Conservation (phyloP, 768 basidiomycete species). For the Kwoniella shandongensis region DNA sequence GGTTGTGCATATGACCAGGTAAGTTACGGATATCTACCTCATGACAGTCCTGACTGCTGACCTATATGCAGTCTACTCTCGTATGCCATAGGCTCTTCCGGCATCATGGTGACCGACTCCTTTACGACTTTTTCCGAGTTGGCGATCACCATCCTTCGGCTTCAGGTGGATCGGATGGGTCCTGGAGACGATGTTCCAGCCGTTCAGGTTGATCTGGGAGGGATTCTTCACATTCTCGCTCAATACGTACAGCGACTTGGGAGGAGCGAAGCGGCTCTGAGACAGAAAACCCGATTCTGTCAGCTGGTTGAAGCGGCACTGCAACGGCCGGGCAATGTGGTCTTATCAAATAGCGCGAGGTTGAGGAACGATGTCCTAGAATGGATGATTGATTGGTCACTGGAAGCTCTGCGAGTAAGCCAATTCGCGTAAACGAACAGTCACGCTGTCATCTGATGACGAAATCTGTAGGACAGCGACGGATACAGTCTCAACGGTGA, state of each 20-base stretch:
- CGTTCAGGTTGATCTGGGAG: constrained; percentile 57
- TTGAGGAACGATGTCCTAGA: constrained; percentile 73
- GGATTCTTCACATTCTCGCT: constrained; percentile 59
- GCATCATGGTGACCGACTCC: constrained; percentile 24
- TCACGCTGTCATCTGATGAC: background rate
- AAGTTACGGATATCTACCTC: constrained; percentile 50
- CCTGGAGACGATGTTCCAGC: constrained; percentile 63
- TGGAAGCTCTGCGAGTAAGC: constrained; percentile 60
- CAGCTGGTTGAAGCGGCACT: constrained; percentile 68
- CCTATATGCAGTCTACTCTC: constrained; percentile 25
- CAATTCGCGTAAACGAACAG: background rate
- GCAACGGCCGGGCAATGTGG: constrained; percentile 63
- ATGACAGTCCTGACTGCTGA: constrained; percentile 32
- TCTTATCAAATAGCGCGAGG: constrained; percentile 63
- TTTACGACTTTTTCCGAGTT: constrained; percentile 54
- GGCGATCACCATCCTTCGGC: constrained; percentile 73
- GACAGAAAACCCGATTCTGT: constrained; percentile 76
- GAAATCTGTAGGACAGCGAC: constrained; percentile 15
- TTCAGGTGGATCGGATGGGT: constrained; percentile 72
- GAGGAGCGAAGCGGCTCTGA: constrained; percentile 59
- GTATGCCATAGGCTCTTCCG: constrained; percentile 25
- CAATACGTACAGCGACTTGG: constrained; percentile 66
- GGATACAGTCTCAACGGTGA: constrained; percentile 5
- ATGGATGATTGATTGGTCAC: constrained; percentile 76
- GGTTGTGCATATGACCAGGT: constrained; percentile 74